phyloP scores from a whole-genome alignment of 805 yeast genomes.

The Vanderwaltozyma yarrowii region DNA sequence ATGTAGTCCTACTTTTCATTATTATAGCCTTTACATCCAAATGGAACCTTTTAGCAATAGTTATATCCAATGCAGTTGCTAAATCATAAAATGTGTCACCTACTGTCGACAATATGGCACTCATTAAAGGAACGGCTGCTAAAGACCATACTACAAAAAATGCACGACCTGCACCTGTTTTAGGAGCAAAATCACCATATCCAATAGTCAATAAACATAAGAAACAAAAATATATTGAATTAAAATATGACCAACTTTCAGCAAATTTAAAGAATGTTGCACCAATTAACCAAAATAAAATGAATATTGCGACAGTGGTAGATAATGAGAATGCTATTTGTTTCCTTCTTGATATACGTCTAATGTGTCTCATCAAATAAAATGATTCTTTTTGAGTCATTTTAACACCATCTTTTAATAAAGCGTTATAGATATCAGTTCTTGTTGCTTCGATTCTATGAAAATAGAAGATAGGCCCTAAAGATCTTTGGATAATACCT shows the following conservation, averaged over 20 bases:
- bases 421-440: conserved; percentile 14
- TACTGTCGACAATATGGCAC: conserved; percentile 60
- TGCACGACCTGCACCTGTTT: conserved; percentile 52
- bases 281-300: conserved; percentile 63
- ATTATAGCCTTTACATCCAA: conserved; percentile 7
- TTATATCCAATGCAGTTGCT: conserved; percentile 15
- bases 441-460: conserved; percentile 50
- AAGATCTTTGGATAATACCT: conserved; percentile 48
- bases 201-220: conserved; percentile 74
- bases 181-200: conserved; percentile 68
- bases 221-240: conserved; percentile 66
- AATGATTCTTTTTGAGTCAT: conserved; percentile 42
- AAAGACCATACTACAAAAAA: conserved; percentile 76
- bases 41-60: conserved; percentile 9
- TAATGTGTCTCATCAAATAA: conserved; percentile 43
- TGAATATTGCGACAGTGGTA: conserved; percentile 35
- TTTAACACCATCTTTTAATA: conserved; percentile 9
- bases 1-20: conserved; percentile 2
- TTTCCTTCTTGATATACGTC: conserved; percentile 30
- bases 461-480: conserved; percentile 56
- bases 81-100: conserved; percentile 40
- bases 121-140: conserved; percentile 79
- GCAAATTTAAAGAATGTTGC: conserved; percentile 48
- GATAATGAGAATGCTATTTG: conserved; percentile 34
- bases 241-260: conserved; percentile 67